phyloP scores from a whole-genome alignment of 139 green algal species.

The Chlamydomonas incerta region DNA sequence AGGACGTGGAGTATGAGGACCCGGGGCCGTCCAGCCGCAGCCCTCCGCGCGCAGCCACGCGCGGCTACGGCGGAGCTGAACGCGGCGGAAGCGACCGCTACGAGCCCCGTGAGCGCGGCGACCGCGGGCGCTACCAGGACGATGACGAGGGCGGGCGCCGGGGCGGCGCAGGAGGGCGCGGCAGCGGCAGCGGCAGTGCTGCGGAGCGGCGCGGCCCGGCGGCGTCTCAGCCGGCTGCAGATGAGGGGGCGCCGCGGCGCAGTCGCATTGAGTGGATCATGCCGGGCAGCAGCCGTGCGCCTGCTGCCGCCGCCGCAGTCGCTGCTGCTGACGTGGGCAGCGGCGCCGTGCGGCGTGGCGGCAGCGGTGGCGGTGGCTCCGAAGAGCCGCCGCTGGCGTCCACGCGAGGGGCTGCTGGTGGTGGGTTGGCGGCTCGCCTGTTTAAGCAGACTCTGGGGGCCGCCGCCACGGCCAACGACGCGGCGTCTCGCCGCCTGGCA shows the following conservation, averaged over 20 bases:
- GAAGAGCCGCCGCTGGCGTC: neutral
- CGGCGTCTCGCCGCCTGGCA: too few relatives aligned
- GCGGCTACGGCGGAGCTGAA: neutral
- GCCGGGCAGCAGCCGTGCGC: neutral
- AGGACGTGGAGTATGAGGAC: too few relatives aligned
- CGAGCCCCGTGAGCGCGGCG: neutral
- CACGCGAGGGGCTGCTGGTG: neutral
- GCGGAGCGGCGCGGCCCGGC: neutral
- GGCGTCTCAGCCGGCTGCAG: neutral
- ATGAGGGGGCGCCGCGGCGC: neutral
- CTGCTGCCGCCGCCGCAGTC: too few relatives aligned
- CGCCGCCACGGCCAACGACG: too few relatives aligned
- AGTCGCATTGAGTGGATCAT: neutral
- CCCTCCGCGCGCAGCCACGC: neutral
- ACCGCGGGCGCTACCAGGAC: neutral
- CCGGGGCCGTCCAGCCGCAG: neutral
- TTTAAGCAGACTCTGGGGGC: conserved; percentile 8
- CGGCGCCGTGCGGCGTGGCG: neutral
- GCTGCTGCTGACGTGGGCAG: too few relatives aligned
- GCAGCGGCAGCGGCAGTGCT: neutral
- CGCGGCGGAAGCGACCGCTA: neutral
- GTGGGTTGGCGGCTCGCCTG: conserved; percentile 8
- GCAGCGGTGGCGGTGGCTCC: neutral
- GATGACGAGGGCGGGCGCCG: neutral
- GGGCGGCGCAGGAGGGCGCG: neutral